Base-by-base conservation (phyloP, 257 asterid species). In the Coffea canephora region DNA sequence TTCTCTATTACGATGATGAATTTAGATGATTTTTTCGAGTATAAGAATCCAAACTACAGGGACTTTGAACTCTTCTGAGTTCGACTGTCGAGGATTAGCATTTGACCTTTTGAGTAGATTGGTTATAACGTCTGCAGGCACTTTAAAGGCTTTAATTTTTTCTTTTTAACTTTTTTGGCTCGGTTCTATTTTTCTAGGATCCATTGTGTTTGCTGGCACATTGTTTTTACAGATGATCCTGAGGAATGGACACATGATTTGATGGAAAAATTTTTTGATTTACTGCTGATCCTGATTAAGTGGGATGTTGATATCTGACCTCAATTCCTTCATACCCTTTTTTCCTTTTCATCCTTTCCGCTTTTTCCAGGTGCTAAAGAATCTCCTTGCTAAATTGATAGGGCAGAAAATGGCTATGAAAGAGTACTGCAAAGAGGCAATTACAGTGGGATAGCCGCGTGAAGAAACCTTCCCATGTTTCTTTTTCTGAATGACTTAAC, bases 331-430 rank as follows among this genome's bases (percentile, higher is more conserved):
- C 49, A 48, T 25, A 6, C 27, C 23, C 39, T 59, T 21, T 45
- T 21, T 69, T 43, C 8, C 8, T 45, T 12, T 36, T 52, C 54
- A 8, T 19, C 12, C 5, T 75, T 71, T 43, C 52, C 14, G 12
- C 52, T 64, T 70, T 54, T 59, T 61, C 77, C 25, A 73, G 78
- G 82, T 34, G 78, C 41, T 85, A 62, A 80, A 65, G 50, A 65
- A 43, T 55, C 84, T 83, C 65, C 61, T 84, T 80, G 0, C 83
- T 84, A 73, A 82, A 85, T 71, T 88, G 90, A 54, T 86, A 91
- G 97, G 95, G 80, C 91, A 87, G 91, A 71, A 90, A 89, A 85
- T 49, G 88, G 89, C 54, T 83, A 88, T 87, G 91, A 89, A 75
- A 85, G 79, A 77, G 61, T 86, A 39, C 78, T 82, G 59, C 70